Conservation (phyloP, 2,329 filamentous ascomycete genomes). For the Gaeumannomyces tritici region DNA sequence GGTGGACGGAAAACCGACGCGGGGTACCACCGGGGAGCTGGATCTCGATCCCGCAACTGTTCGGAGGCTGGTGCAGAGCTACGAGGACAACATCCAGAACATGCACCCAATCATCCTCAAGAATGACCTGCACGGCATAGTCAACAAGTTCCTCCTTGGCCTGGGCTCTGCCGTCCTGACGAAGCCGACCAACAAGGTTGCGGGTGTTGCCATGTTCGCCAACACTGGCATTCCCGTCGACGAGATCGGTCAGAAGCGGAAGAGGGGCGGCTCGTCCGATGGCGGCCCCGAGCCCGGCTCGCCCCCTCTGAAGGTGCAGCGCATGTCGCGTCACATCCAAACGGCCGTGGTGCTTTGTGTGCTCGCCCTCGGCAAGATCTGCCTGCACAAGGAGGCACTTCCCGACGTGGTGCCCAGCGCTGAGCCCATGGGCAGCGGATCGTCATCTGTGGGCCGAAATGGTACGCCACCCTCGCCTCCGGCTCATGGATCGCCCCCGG, state of each 20-base stretch:
- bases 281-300: slow-evolving; percentile 16
- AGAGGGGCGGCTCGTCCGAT: slow-evolving; percentile 39
- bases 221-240: slow-evolving; percentile 7
- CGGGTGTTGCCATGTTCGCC: slow-evolving; percentile 20
- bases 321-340: slow-evolving; percentile 57
- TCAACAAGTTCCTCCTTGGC: slow-evolving; percentile 40
- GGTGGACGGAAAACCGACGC: slow-evolving; percentile 20
- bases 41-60: slow-evolving; percentile 44
- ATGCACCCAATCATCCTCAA: slow-evolving; percentile 56
- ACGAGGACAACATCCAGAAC: slow-evolving; percentile 51
- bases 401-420: slow-evolving; percentile 43
- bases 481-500: slow-evolving; percentile 44
- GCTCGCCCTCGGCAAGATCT: slow-evolving; percentile 80
- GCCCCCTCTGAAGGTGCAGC: slow-evolving; percentile 28
- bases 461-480: slow-evolving; percentile 40
- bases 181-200: slow-evolving; percentile 8
- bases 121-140: slow-evolving; percentile 40
- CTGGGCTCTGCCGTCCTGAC: slow-evolving; percentile 25
- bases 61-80: slow-evolving; percentile 43
- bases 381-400: slow-evolving; percentile 40
- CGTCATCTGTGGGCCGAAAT: slow-evolving; percentile 28
- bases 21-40: slow-evolving; percentile 30
- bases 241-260: slow-evolving; percentile 37
- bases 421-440: not conserved
- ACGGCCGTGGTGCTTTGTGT: slow-evolving; percentile 78